phyloP scores from a whole-genome alignment of 495 filamentous ascomycete genomes.

The Penicillium odoratum region DNA sequence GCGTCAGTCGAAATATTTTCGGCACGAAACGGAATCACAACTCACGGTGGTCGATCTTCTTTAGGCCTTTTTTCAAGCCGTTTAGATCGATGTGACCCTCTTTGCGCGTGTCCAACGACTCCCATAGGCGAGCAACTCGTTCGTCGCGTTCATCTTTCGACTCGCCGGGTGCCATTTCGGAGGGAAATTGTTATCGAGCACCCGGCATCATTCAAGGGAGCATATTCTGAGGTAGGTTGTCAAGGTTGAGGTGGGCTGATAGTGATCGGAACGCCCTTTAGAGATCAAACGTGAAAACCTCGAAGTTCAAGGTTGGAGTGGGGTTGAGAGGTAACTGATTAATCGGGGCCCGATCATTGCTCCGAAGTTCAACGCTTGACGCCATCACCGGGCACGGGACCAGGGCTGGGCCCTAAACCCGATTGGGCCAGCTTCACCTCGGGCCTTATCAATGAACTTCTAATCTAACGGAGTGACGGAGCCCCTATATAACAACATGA shows the following conservation, averaged over 20 bases:
- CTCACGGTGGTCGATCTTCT: constrained; percentile 91
- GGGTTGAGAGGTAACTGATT: constrained; percentile 21
- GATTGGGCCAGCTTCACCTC: constrained; percentile 24
- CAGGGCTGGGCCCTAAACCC: constrained; percentile 39
- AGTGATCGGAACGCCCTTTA: not conserved
- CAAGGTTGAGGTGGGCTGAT: not conserved
- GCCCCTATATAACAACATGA: constrained; percentile 3
- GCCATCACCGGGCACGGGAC: constrained; percentile 39
- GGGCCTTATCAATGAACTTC: constrained; percentile 11
- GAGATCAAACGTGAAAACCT: constrained; percentile 5
- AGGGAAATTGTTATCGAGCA: constrained; percentile 39
- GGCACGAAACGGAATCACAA: constrained; percentile 25
- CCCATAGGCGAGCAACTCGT: constrained; percentile 79
- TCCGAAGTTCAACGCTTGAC: constrained; percentile 27
- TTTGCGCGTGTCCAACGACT: constrained; percentile 69
- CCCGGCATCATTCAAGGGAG: constrained; percentile 40
- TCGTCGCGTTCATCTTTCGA: constrained; percentile 71
- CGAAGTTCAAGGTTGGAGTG: constrained; percentile 15
- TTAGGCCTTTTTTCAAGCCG: constrained; percentile 79
- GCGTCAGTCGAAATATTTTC: constrained; percentile 30
- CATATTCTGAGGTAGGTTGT: constrained; percentile 12
- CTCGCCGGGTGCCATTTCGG: constrained; percentile 54
- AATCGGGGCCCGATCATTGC: constrained; percentile 45
- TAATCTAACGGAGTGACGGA: not conserved
- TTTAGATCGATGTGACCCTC: constrained; percentile 79